Evolutionary conservation across 164 flowering plant genomes (phyloP).

Genomic region (Akebia trifoliata): DNA sequence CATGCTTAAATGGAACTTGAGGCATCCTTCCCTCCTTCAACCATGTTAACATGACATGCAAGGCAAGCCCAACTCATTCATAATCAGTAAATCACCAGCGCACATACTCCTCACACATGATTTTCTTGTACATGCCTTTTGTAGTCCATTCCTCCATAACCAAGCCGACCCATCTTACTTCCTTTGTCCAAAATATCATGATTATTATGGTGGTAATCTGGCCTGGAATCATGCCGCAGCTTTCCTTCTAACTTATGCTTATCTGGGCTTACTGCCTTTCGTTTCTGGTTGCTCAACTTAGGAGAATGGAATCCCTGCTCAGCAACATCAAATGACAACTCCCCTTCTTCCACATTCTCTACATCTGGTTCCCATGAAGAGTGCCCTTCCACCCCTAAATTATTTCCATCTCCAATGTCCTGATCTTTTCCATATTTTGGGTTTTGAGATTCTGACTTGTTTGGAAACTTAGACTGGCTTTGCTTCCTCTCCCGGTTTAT

Average conservation of each 20-base stretch:
- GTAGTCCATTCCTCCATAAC: constrained; percentile 37
- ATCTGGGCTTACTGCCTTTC: constrained; percentile 35
- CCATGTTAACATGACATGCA: not conserved
- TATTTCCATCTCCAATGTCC: constrained; percentile 14
- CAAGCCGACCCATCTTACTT: constrained; percentile 21
- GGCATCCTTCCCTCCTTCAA: not conserved
- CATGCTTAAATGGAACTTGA: not conserved
- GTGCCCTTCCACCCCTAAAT: constrained; percentile 9
- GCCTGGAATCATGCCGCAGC: constrained; percentile 20
- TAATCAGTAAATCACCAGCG: not conserved
- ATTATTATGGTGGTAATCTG: constrained; percentile 16
- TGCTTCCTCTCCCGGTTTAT: constrained; percentile 45
- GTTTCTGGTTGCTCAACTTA: constrained; percentile 30
- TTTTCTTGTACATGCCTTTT: constrained; percentile 41
- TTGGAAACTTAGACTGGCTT: too few relatives aligned
- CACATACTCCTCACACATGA: constrained; percentile 22
- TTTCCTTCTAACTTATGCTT: constrained; percentile 27
- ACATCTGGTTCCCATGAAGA: constrained; percentile 17
- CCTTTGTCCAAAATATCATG: constrained; percentile 26
- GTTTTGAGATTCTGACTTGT: constrained; percentile 22
- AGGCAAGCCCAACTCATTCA: not conserved
- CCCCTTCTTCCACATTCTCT: constrained; percentile 45
- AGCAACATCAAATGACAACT: constrained; percentile 30
- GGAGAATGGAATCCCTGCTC: constrained; percentile 34
- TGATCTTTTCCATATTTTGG: constrained; percentile 1